A percentile compares a stretch with the other conserved stretches of the same genome.
Conservation (phyloP, 495 filamentous ascomycete genomes). For the Oleoguttula mirabilis region DNA sequence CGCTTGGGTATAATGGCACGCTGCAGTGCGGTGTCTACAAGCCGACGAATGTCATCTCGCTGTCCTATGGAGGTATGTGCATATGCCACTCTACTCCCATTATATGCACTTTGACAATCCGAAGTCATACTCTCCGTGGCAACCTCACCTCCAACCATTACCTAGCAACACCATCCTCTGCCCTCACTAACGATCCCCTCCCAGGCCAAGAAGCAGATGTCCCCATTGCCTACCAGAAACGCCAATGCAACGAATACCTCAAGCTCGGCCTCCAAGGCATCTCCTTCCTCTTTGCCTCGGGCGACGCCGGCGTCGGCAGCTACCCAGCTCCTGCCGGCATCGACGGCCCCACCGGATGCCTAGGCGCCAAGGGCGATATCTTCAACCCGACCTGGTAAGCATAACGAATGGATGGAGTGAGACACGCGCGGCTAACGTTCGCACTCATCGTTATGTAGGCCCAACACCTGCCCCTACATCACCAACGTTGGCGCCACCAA, state of each 20-base stretch:
- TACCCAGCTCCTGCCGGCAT: slow-evolving; percentile 12
- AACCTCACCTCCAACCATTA: too few species aligned
- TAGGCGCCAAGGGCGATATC: slow-evolving; percentile 9
- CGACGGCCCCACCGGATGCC: slow-evolving; percentile 6
- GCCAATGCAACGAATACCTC: slow-evolving; percentile 42
- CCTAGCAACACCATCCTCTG: too few species aligned
- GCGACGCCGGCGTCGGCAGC: slow-evolving; percentile 32
- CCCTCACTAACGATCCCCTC: too few species aligned
- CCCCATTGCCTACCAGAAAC: slow-evolving; percentile 13
- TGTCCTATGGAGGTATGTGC: slow-evolving; percentile 8
- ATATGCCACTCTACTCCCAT: too few species aligned
- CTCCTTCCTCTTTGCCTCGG: slow-evolving; percentile 33
- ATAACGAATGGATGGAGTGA: too few species aligned
- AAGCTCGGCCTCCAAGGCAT: slow-evolving; percentile 39
- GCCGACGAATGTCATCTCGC: slow-evolving; percentile 3
- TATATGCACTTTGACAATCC: too few species aligned
- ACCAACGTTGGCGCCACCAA: slow-evolving; percentile 35
- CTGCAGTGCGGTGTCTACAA: slow-evolving; percentile 10
- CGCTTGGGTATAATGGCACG: slow-evolving; percentile 7
- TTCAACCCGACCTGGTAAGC: slow-evolving; percentile 10
- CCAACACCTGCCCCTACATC: slow-evolving; percentile 36
- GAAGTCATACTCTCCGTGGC: too few species aligned
- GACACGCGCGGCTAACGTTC: too few species aligned
- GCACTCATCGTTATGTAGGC: too few species aligned
- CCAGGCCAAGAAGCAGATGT: slow-evolving; percentile 15